phyloP scores from a whole-genome alignment of 1,284 basidiomycete genomes.

The Malassezia equina region DNA sequence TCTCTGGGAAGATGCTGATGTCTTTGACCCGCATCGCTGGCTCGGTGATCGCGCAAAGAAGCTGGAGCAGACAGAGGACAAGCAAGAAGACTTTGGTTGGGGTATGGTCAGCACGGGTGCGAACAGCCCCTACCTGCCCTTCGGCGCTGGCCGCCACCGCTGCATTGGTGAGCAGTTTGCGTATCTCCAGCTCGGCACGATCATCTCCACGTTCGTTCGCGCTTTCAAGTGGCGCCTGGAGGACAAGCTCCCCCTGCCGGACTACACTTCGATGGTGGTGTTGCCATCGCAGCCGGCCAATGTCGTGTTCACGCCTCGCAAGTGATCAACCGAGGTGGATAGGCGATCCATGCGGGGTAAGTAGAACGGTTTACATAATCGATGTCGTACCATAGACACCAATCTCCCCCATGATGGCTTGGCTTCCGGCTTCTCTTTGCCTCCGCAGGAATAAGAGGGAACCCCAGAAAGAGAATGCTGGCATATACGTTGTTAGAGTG shows the following conservation, averaged over 20 bases:
- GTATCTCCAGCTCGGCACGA: constrained; percentile 79
- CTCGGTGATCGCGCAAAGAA: constrained; percentile 37
- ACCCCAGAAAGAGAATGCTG: too few relatives aligned
- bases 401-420: background rate
- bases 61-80: constrained; percentile 65
- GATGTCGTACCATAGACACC: background rate
- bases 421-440: background rate
- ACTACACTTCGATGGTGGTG: constrained; percentile 72
- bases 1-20: constrained; percentile 58
- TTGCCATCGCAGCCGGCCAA: constrained; percentile 52
- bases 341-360: background rate
- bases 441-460: too few relatives aligned
- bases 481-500: too few relatives aligned
- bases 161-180: constrained; percentile 98
- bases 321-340: background rate
- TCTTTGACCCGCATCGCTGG: constrained; percentile 78
- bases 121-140: constrained; percentile 67
- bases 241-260: constrained; percentile 62
- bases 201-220: constrained; percentile 71
- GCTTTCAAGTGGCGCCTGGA: constrained; percentile 65
- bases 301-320: constrained; percentile 12
- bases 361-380: background rate
- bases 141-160: constrained; percentile 78
- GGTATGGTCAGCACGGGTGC: constrained; percentile 57
- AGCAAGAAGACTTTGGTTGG: constrained; percentile 92